Evolutionary conservation across 192 early-diverging fungal genomes (phyloP).

Genomic region (Phycomyces nitens): DNA sequence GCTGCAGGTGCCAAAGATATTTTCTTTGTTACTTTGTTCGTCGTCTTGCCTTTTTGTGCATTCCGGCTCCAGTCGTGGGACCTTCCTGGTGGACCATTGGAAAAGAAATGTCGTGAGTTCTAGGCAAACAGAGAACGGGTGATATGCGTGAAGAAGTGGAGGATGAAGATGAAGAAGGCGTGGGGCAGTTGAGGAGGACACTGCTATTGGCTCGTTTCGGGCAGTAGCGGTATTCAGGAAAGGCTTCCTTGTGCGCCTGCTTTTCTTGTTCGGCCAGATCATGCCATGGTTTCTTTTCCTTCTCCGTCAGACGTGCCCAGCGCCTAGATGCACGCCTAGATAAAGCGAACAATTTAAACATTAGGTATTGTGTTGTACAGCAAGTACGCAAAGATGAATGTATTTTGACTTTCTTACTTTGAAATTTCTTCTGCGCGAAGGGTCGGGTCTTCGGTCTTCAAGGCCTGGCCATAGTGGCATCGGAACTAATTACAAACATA

Average conservation of each 20-base stretch:
- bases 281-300: constrained; percentile 40
- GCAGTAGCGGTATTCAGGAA: constrained; percentile 39
- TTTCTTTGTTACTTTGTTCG: background rate
- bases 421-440: constrained; percentile 37
- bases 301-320: constrained; percentile 31
- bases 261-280: constrained; percentile 37
- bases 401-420: constrained; percentile 24
- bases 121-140: background rate
- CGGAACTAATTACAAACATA: constrained; percentile 26
- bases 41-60: constrained; percentile 1
- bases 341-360: constrained; percentile 4
- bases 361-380: background rate
- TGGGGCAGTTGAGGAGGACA: background rate
- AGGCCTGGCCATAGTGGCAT: constrained; percentile 39
- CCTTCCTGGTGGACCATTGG: background rate
- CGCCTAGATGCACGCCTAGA: constrained; percentile 35
- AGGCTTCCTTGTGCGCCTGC: constrained; percentile 34
- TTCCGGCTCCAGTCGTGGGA: background rate
- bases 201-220: constrained; percentile 20
- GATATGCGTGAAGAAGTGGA: background rate
- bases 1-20: too few species aligned
- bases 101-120: background rate
- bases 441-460: constrained; percentile 36
- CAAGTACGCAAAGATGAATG: too few species aligned
- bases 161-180: background rate